phyloP scores from a whole-genome alignment of 306 rosid species.

The Cucumis sativus region Cucumber_9930_V3 NC_026655.2:2641001-2641500 shows the following conservation, averaged over 20 bases:
- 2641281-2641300: constrained; percentile 73
- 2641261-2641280: constrained; percentile 80
- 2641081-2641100: neutral
- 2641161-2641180: neutral
- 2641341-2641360: constrained; percentile 54
- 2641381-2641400: constrained; percentile 86
- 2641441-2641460: constrained; percentile 56
- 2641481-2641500: constrained; percentile 74
- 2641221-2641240: constrained; percentile 85
- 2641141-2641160: neutral
- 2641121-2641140: neutral
- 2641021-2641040: constrained; percentile 87
- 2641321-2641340: constrained; percentile 72
- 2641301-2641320: constrained; percentile 86
- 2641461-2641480: constrained; percentile 67
- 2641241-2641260: constrained; percentile 97
- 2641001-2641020: constrained; percentile 89
- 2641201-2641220: constrained; percentile 71
- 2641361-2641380: constrained; percentile 93
- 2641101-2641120: neutral
- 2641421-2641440: constrained; percentile 79
- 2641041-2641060: constrained; percentile 32
- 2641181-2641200: constrained; percentile 21
- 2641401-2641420: constrained; percentile 73
- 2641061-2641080: neutral